phyloP scores from a whole-genome alignment of 768 basidiomycete species.

The Dacryopinax primogenitus region DNA sequence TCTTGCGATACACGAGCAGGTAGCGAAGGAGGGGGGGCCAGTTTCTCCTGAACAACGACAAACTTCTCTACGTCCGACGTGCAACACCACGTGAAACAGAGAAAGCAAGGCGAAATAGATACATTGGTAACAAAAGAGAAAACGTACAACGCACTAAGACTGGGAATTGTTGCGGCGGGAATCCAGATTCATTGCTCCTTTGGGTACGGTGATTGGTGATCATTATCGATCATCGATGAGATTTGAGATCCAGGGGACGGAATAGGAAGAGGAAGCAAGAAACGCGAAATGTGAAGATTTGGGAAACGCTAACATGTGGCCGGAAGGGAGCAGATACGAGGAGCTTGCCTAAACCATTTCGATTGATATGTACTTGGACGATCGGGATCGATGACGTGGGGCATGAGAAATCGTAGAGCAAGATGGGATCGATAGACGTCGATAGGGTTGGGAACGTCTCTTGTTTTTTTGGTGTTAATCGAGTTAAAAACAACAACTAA shows the following conservation, averaged over 20 bases:
- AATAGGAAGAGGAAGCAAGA: background rate
- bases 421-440: conserved; percentile 2
- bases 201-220: background rate
- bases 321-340: background rate
- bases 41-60: too few relatives aligned
- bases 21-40: too few relatives aligned
- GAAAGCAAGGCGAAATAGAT: background rate
- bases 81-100: background rate
- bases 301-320: conserved; percentile 8
- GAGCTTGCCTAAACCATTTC: background rate
- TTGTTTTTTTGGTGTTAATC: background rate
- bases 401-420: background rate
- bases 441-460: background rate
- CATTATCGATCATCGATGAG: conserved; percentile 7
- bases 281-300: background rate
- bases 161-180: background rate
- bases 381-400: conserved; percentile 2
- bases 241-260: background rate
- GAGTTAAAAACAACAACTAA: background rate
- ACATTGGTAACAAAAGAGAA: background rate
- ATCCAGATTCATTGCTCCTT: background rate
- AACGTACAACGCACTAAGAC: background rate
- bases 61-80: background rate
- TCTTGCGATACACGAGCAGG: background rate
- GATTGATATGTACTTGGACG: background rate